Conservation (phyloP, 73 alveolate genomes). For the Symbiodinium pilosum region DNA sequence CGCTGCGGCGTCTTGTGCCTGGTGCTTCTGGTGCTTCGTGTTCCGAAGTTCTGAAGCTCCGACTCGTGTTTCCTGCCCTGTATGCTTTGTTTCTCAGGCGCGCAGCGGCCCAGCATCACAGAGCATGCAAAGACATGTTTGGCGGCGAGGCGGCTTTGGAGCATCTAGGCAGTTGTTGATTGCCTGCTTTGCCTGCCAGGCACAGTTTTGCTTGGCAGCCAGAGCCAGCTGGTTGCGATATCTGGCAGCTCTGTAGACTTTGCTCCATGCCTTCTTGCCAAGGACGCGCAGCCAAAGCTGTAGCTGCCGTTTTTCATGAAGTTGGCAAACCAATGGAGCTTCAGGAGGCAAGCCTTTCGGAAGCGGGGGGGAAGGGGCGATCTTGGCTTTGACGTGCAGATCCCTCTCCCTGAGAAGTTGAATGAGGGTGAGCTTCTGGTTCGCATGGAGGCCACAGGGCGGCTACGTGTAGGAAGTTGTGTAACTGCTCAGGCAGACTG, state of each 20-base stretch:
- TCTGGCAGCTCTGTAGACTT: not conserved
- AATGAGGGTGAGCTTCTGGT: conserved; percentile 91
- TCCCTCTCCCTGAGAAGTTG: conserved; percentile 88
- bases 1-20: too few species aligned
- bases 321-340: conserved; percentile 66
- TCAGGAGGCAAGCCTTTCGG: conserved; percentile 26
- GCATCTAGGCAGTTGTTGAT: too few species aligned
- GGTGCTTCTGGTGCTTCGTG: too few species aligned
- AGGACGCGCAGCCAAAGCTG: conserved; percentile 78
- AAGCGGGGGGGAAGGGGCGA: too few species aligned
- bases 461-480: too few species aligned
- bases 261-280: not conserved
- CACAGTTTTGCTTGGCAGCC: not conserved
- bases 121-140: too few species aligned
- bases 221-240: not conserved
- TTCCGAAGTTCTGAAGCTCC: too few species aligned
- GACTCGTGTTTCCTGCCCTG: too few species aligned
- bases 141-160: too few species aligned
- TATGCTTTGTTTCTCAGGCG: too few species aligned
- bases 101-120: too few species aligned
- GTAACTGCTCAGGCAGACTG: not conserved
- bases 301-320: conserved; percentile 83
- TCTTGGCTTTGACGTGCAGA: conserved; percentile 17
- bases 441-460: conserved; percentile 64
- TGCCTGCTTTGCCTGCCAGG: too few species aligned